A percentile compares a stretch with the other conserved stretches of the same genome.
These are phyloP conservation scores for Leptomonas seymouri DNA, from an alignment of 208 protist species.

Conservation along the genomic window DNA sequence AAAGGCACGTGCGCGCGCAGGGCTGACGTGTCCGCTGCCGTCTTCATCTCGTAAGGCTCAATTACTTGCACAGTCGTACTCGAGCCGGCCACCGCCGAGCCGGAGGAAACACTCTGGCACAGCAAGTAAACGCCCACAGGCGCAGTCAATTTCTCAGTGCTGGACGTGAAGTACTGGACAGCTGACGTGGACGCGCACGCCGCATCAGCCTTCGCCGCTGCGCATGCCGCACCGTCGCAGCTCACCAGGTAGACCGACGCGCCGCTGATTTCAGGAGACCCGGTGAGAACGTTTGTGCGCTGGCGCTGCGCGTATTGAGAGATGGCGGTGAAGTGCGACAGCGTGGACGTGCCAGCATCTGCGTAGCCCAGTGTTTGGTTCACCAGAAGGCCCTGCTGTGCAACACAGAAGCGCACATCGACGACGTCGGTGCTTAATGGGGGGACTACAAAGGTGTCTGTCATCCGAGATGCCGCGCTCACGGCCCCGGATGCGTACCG, in stretches of 20 bases:
- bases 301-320: constrained; percentile 48
- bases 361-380: constrained; percentile 42
- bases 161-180: constrained; percentile 46
- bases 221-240: constrained; percentile 37
- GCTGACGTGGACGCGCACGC: constrained; percentile 23
- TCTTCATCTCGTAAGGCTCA: constrained; percentile 36
- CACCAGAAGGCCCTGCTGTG: constrained; percentile 9
- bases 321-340: constrained; percentile 39
- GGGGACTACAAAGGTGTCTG: constrained; percentile 36
- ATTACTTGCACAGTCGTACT: constrained; percentile 46
- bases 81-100: constrained; percentile 29
- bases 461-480: constrained; percentile 7
- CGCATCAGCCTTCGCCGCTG: constrained; percentile 7
- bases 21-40: constrained; percentile 15
- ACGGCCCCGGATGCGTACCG: constrained; percentile 40
- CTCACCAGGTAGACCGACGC: constrained; percentile 42
- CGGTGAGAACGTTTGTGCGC: constrained; percentile 48
- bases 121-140: constrained; percentile 48
- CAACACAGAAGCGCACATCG: constrained; percentile 34
- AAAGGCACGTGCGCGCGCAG: constrained; percentile 49
- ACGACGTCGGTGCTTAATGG: not conserved
- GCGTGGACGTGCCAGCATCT: constrained; percentile 33
- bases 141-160: constrained; percentile 22
- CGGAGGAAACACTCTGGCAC: constrained; percentile 45
- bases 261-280: constrained; percentile 30